Evolutionary conservation across 192 early-diverging fungal species (phyloP), one percentile per base, ranked within the genome.

Genomic region (Diversispora epigaea): DNA sequence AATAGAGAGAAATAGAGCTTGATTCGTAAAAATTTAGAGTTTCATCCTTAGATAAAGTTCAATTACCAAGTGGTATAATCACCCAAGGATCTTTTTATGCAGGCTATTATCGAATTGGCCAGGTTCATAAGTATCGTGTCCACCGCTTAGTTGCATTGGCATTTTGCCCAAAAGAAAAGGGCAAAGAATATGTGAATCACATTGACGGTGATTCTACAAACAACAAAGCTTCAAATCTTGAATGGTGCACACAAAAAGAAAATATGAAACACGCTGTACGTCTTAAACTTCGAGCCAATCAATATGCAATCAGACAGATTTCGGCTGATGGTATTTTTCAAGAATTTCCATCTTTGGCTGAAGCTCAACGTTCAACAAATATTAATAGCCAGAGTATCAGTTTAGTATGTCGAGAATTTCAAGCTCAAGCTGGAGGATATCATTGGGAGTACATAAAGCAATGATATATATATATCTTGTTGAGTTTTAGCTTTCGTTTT

Each of bases 241-340:
- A 69, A 69, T 69, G 68, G 68, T 69, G 68, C 17, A 69, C 49
- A 69, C 68, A 32, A 52, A 25, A 69, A 69, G 25, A 25, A 69
- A 69, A 69, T 71, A 32, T 54, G 55, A 0, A 32, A 32, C 25
- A 32, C 25, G 25, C 25, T 56, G 69, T n/a, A 4, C 46, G 49
- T 70, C 50, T 43, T 15, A 14, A 2, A 2, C 25, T 32, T 32
- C 25, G 25, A n/a, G n/a, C n/a, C n/a, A n/a, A n/a, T n/a, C n/a
- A n/a, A n/a, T n/a, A n/a, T n/a, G n/a, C n/a, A n/a, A n/a, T 70
- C 68, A 70, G 55, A 43, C 68, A 70, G 68, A 70, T 70, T 70
- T 70, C 55, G 12, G 54, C 25, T 70, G 68, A 70, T 70, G 68
- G 50, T 54, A 54, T 50, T 70, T 70, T 67, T 44, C 65, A n/a